Percentiles rank a stretch among this genome's conserved stretches.
Evolutionary conservation across 139 green algal genomes (phyloP).

Genomic region (Spirogloea muscicola): DNA sequence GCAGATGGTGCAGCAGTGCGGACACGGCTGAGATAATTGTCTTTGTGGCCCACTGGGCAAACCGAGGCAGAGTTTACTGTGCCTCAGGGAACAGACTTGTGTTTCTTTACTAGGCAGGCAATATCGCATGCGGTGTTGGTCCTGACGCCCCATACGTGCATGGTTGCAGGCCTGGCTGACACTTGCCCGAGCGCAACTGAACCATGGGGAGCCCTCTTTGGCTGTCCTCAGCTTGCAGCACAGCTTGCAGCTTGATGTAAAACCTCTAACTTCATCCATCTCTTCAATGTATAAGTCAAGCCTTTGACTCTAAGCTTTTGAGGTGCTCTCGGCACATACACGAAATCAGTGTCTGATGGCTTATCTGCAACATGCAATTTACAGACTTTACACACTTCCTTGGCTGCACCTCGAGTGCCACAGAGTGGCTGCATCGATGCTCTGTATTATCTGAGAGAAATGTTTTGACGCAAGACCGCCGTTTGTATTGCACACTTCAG

Average conservation of each 20-base stretch:
- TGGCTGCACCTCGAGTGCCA: background rate
- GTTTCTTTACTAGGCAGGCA: background rate
- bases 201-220: conserved; percentile 8
- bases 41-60: background rate
- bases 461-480: background rate
- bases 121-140: background rate
- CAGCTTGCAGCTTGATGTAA: background rate
- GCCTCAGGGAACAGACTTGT: background rate
- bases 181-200: conserved; percentile 14
- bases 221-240: conserved; percentile 8
- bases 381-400: background rate
- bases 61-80: background rate
- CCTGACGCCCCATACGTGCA: background rate
- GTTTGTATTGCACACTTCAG: background rate
- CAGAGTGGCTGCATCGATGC: background rate
- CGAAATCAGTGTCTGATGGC: too few relatives aligned
- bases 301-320: background rate
- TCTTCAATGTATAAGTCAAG: background rate
- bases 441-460: too few relatives aligned
- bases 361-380: too few relatives aligned
- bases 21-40: too few relatives aligned
- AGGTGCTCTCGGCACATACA: too few relatives aligned
- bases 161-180: conserved; percentile 18
- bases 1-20: too few relatives aligned
- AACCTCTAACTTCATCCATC: too few relatives aligned